These are phyloP conservation scores for Gnetum montanum DNA, from an alignment of 75 land plant species.

Conservation along the genomic window DNA sequence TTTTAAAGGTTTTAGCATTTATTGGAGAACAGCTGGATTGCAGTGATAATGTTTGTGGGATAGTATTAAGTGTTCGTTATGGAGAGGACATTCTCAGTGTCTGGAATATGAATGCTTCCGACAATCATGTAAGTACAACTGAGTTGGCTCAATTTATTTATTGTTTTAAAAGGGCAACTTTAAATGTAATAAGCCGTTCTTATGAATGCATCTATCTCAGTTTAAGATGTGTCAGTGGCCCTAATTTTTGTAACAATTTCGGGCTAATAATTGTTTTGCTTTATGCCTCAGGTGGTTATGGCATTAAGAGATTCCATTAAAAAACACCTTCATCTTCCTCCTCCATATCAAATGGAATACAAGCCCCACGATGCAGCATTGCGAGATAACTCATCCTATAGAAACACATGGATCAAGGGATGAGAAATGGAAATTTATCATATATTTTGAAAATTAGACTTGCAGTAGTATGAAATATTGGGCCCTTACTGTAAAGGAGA, in stretches of 20 bases:
- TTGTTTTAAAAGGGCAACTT: neutral
- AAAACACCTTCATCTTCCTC: constrained; percentile 81
- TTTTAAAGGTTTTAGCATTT: constrained; percentile 81
- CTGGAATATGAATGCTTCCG: constrained; percentile 93
- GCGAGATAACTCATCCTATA: constrained; percentile 91
- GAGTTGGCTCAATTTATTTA: neutral
- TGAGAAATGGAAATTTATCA: constrained; percentile 11
- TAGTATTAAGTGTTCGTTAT: constrained; percentile 85
- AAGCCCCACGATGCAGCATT: constrained; percentile 92
- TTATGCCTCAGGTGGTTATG: constrained; percentile 99
- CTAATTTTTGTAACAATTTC: no score
- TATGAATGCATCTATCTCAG: no score
- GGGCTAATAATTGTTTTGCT: no score
- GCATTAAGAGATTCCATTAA: constrained; percentile 84
- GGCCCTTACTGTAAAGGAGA: no score
- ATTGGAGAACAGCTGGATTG: constrained; percentile 94
- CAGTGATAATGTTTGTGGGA: constrained; percentile 91
- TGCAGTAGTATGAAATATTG: no score
- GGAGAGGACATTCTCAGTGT: constrained; percentile 96
- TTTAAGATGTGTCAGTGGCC: no score
- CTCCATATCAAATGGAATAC: constrained; percentile 92
- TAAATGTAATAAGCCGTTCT: no score
- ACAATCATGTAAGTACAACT: constrained; percentile 58
- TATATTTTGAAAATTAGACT: no score
- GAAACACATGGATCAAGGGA: constrained; percentile 93